Base-by-base conservation (phyloP, 164 flowering plant genomes). In the Macadamia tetraphylla region DNA sequence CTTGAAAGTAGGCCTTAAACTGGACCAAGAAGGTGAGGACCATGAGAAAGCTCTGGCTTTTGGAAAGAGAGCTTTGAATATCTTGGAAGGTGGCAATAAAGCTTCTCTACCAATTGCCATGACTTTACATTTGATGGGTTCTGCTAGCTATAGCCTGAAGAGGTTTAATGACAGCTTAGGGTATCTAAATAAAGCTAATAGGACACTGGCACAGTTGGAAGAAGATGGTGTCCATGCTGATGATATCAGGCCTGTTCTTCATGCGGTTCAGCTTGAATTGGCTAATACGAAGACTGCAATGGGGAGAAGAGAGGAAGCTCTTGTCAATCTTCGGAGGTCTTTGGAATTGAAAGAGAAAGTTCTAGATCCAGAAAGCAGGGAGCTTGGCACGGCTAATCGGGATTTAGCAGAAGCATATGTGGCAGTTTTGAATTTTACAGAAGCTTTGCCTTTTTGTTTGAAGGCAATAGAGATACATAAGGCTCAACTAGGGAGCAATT, bases 291-390 rank as follows among this genome's bases (percentile, higher is more conserved):
- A 88, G 80, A 90, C 83, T 0, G 98, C 96, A 0, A 72, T 94
- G 86, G 97, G 97, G 59, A 80, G 94, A 79, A 84, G 88, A 65
- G 97, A 91, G 71, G 98, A 91, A 70, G 94, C 92, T 46, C 59
- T 94, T 40, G 85, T 17, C 65, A 79, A 88, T 82, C 82, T 84
- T 31, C 83, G 66, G 72, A 89, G 78, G 76, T 79, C 87, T 74
- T 76, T 89, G 78, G 96, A 87, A 68, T 80, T 91, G 60, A 90
- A 94, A 74, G 92, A 88, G 65, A 60, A 66, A 78, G 81, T 73
- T 60, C 73, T 91, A 55, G 96, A 85, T 67, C 69, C 87, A 42
- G 79, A 78, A 67, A 86, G 92, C 79, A 78, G 64, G 55, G 96
- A 94, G 71, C 42, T 94, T 58, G 97, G 96, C 10, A 76, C 76